These are phyloP conservation scores for Pseudopediastrum boryanum DNA, from an alignment of 139 green algal species.

Conservation along the genomic window DNA sequence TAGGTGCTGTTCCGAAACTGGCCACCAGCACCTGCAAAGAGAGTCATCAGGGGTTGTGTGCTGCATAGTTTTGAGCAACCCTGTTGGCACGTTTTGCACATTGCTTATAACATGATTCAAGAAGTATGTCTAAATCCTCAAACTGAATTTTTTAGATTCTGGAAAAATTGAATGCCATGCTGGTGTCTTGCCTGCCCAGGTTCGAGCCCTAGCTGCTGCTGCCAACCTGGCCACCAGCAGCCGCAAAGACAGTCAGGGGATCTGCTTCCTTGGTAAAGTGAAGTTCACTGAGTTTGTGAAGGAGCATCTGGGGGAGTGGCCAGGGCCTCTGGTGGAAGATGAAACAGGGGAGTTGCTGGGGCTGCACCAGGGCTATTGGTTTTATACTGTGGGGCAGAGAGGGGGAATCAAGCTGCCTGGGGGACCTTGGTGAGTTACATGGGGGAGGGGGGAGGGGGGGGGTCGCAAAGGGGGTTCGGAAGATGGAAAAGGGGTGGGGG, in stretches of 20 bases:
- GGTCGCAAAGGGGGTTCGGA: too few relatives aligned
- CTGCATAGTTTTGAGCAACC: too few relatives aligned
- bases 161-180: too few relatives aligned
- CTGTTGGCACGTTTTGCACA: too few relatives aligned
- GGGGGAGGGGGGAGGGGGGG: background rate
- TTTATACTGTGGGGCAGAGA: slow-evolving; percentile 96
- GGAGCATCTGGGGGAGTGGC: slow-evolving; percentile 91
- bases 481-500: too few relatives aligned
- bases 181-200: slow-evolving; percentile 50
- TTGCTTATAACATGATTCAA: too few relatives aligned
- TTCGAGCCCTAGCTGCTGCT: slow-evolving; percentile 67
- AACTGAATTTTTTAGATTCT: too few relatives aligned
- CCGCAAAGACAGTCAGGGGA: slow-evolving; percentile 96
- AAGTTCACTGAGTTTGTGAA: slow-evolving; percentile 89
- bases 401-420: slow-evolving; percentile 88
- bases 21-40: slow-evolving; percentile 90
- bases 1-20: slow-evolving; percentile 70
- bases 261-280: slow-evolving; percentile 99
- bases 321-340: slow-evolving; percentile 87
- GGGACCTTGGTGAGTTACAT: slow-evolving; percentile 87
- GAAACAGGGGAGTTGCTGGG: slow-evolving; percentile 65
- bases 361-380: slow-evolving; percentile 88
- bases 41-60: too few relatives aligned
- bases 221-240: slow-evolving; percentile 80
- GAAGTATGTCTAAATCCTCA: too few relatives aligned